phyloP scores from a whole-genome alignment of 2,329 filamentous ascomycete species.

The Geosmithia flava region DNA sequence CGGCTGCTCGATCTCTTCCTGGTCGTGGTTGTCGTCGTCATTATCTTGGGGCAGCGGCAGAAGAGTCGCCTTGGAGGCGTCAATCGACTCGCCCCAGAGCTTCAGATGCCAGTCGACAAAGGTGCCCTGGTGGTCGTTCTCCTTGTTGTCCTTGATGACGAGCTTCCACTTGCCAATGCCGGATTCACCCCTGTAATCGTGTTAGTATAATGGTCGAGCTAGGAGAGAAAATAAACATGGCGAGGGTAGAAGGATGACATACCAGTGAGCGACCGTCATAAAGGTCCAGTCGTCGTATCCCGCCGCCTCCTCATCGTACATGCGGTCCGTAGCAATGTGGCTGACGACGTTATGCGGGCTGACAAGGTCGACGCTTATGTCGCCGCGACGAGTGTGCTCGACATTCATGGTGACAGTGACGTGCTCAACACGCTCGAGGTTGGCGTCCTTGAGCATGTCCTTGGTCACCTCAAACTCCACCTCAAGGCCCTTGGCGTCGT shows the following conservation, averaged over 20 bases:
- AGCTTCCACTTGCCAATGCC: constrained; percentile 86
- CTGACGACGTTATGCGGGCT: constrained; percentile 75
- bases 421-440: constrained; percentile 80
- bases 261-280: constrained; percentile 97
- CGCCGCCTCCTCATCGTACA: constrained; percentile 47
- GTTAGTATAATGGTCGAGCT: not conserved
- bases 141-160: constrained; percentile 70
- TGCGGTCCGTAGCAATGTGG: constrained; percentile 67
- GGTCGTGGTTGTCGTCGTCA: constrained; percentile 73
- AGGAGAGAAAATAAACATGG: not conserved
- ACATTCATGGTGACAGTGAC: constrained; percentile 98
- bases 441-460: constrained; percentile 69
- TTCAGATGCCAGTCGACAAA: constrained; percentile 91
- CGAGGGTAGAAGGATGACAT: constrained; percentile 20
- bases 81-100: constrained; percentile 82
- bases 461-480: constrained; percentile 73
- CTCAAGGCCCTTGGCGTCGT: constrained; percentile 48
- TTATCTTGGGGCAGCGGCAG: constrained; percentile 73
- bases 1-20: constrained; percentile 16
- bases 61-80: constrained; percentile 57
- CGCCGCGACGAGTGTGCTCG: constrained; percentile 73
- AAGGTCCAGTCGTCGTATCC: constrained; percentile 97
- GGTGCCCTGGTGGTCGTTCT: constrained; percentile 64
- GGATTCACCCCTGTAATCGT: constrained; percentile 58
- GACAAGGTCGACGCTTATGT: constrained; percentile 82